Base-by-base conservation (phyloP, 1,139 yeast genomes). In the Spencermartinsiella ligniputridi region DNA sequence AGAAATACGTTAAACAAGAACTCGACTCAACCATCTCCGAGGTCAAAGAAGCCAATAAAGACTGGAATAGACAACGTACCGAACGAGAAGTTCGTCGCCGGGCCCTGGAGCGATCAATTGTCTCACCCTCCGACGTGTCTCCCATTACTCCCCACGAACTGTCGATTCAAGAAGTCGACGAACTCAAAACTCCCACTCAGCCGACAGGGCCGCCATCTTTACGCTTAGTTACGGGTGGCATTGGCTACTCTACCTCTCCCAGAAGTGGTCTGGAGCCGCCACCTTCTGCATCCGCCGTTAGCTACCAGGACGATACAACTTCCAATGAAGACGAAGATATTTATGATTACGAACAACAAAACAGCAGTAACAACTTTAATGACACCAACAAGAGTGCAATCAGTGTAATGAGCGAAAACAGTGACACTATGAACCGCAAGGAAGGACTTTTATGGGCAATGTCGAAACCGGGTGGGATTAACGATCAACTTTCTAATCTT, bases 391-490 rank as follows among this genome's bases (percentile, higher is more conserved):
- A 15, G 9, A 35, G n/a, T 21, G 27, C 29, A 9, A 19, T 37
- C 3, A 15, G 20, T 6, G n/a, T 27, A 13, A 27, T 39, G 21
- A 27, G 25, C 12, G 22, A 40, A 6, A 9, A 22, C 25, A 30
- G 18, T 18, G 38, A 25, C 12, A 18, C 36, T 9, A 20, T 37
- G 11, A 15, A 19, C 19, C 60, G 63, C 39, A 74, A 72, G 49
- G 76, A 73, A 38, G 90, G 90, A 0, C 71, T 83, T 18, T 61
- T 83, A 13, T 81, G 82, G 71, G 78, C 86, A 0, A 60, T 70
- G 62, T 66, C 67, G 20, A 58, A 71, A 13, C 72, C 75, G 1
- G 68, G 63, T 1, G 67, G 60, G 43, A 40, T 62, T 21, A 50
- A 55, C 32, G 74, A 69, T 35, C 68, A 64, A 1, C 69, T 80